Evolutionary conservation across 768 basidiomycete genomes (phyloP).

Genomic region (Russula vinacea): DNA sequence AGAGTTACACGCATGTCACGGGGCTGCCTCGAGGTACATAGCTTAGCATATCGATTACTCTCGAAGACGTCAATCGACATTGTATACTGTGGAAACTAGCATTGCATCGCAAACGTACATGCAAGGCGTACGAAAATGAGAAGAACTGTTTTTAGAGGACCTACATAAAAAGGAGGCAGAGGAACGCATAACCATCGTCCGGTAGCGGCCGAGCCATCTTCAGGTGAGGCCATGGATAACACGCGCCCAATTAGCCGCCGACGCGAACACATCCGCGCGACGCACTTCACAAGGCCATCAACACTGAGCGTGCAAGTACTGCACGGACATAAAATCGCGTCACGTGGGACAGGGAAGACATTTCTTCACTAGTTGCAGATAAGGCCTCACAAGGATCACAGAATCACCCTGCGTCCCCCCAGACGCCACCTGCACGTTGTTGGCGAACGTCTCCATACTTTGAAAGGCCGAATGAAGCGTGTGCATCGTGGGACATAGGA

Average conservation of each 20-base stretch:
- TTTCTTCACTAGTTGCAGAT: conserved; percentile 18
- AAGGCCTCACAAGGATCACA: background rate
- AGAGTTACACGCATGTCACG: background rate
- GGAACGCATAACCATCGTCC: conserved; percentile 22
- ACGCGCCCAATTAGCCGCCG: conserved; percentile 4
- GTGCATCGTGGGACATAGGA: conserved; percentile 8
- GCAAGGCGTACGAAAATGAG: conserved; percentile 18
- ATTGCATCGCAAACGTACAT: conserved; percentile 5
- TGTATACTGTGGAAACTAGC: conserved; percentile 5
- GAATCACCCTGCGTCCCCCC: conserved; percentile 29
- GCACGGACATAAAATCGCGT: conserved; percentile 16
- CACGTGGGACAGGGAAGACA: conserved; percentile 17
- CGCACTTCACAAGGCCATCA: conserved; percentile 18
- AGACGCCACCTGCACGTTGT: conserved; percentile 26
- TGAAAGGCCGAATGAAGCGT: conserved; percentile 20
- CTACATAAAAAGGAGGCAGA: conserved; percentile 20
- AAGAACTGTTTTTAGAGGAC: conserved; percentile 4
- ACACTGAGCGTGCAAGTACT: conserved; percentile 22
- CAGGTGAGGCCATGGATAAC: conserved; percentile 1
- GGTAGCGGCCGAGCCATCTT: conserved; percentile 12
- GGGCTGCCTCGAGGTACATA: conserved; percentile 17
- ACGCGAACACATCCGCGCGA: conserved; percentile 12
- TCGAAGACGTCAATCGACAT: background rate
- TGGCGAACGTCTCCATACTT: conserved; percentile 20
- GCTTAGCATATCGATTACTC: background rate